These are phyloP conservation scores for Clonostachys sp. DNA, from an alignment of 2,329 filamentous ascomycete genomes.

Conservation along the genomic window DNA sequence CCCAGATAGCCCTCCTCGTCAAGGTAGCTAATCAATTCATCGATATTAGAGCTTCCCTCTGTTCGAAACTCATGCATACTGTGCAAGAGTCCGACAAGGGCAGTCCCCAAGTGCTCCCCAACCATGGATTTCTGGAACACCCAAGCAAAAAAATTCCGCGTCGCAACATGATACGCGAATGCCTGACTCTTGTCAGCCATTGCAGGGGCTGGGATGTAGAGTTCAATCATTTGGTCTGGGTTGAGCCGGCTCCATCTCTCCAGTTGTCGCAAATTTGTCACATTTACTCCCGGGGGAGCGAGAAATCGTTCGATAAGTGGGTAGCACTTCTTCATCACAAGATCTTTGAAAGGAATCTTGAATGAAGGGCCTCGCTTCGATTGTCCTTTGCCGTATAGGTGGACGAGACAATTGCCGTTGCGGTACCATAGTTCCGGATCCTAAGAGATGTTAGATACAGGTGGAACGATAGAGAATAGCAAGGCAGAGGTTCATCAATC, in stretches of 20 bases:
- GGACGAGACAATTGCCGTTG: conserved; percentile 64
- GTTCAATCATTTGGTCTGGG: conserved; percentile 37
- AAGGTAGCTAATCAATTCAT: conserved; percentile 61
- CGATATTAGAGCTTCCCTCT: conserved; percentile 44
- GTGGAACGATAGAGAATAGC: background rate
- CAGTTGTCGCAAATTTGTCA: conserved; percentile 18
- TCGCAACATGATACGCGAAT: conserved; percentile 61
- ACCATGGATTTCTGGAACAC: conserved; percentile 62
- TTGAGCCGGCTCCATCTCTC: conserved; percentile 22
- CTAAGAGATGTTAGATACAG: conserved; percentile 30
- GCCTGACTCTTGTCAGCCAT: conserved; percentile 46
- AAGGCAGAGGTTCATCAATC: background rate
- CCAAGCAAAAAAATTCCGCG: conserved; percentile 74
- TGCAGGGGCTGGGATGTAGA: conserved; percentile 66
- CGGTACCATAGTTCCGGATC: conserved; percentile 68
- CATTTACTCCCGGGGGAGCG: conserved; percentile 17
- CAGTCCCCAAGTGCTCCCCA: conserved; percentile 58
- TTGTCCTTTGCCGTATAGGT: conserved; percentile 62
- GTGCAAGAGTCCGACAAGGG: conserved; percentile 60
- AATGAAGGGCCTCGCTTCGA: conserved; percentile 65
- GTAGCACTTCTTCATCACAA: conserved; percentile 54
- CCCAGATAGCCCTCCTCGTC: conserved; percentile 66
- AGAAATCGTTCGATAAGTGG: conserved; percentile 54
- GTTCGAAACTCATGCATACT: conserved; percentile 60
- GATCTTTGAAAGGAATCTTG: conserved; percentile 52